phyloP scores from a whole-genome alignment of 495 filamentous ascomycete species.

The Jackrogersella minutella region DNA sequence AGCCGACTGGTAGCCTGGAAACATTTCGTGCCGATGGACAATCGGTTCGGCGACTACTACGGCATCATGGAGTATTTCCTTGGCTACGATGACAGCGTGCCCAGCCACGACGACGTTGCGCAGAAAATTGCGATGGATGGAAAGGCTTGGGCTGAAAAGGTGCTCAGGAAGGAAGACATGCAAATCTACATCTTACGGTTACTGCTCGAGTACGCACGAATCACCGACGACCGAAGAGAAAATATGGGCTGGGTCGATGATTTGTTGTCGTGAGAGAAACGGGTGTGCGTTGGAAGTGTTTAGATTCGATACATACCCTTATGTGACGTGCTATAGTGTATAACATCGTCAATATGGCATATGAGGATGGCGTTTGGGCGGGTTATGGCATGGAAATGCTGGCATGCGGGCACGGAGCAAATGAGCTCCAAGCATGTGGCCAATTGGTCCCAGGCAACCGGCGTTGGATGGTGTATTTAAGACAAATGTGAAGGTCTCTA shows the following conservation, averaged over 20 bases:
- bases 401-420: conserved; percentile 15
- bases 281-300: not conserved
- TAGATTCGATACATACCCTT: conserved; percentile 27
- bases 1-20: conserved; percentile 72
- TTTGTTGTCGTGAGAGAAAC: conserved; percentile 38
- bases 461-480: conserved; percentile 32
- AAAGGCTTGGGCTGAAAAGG: conserved; percentile 71
- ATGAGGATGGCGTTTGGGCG: conserved; percentile 40
- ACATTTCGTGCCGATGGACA: conserved; percentile 88
- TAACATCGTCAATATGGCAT: conserved; percentile 39
- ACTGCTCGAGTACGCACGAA: conserved; percentile 73
- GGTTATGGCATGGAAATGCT: conserved; percentile 32
- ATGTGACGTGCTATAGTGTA: conserved; percentile 30
- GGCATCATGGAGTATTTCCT: conserved; percentile 83
- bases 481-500: conserved; percentile 5
- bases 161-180: conserved; percentile 76
- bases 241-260: conserved; percentile 70
- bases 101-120: conserved; percentile 65
- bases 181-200: conserved; percentile 73
- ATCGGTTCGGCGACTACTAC: conserved; percentile 76
- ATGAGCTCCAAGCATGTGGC: conserved; percentile 19
- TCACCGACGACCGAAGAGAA: conserved; percentile 71
- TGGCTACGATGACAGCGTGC: conserved; percentile 56
- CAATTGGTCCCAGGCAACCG: conserved; percentile 21
- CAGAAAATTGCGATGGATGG: conserved; percentile 68